Percentiles rank a stretch among this genome's conserved stretches.
phyloP scores from a whole-genome alignment of 257 asterid species.

The Cruciata laevipes region DNA sequence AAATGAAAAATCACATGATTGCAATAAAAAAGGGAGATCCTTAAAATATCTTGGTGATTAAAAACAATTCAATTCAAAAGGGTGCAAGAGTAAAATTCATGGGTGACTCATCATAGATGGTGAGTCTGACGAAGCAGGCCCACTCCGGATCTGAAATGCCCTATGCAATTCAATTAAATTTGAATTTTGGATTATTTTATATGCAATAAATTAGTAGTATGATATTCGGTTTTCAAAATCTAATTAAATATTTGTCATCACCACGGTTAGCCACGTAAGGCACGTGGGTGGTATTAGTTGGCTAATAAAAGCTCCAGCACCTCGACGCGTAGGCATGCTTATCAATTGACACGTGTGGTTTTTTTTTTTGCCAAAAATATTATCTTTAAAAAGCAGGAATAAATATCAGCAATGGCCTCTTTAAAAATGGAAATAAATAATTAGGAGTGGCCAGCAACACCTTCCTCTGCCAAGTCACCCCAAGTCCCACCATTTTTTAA shows the following conservation, averaged over 20 bases:
- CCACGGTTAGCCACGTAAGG: slow-evolving; percentile 49
- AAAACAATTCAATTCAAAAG: neutral
- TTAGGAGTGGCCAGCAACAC: slow-evolving; percentile 21
- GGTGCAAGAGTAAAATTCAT: slow-evolving; percentile 1
- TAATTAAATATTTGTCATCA: neutral
- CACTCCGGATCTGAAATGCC: slow-evolving; percentile 58
- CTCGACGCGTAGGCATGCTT: slow-evolving; percentile 31
- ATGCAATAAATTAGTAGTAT: too few species aligned
- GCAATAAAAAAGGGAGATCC: neutral
- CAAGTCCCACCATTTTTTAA: neutral
- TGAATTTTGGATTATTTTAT: neutral
- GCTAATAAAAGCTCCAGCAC: slow-evolving; percentile 36
- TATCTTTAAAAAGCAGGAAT: slow-evolving; percentile 6
- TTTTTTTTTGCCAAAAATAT: slow-evolving; percentile 18
- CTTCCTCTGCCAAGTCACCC: slow-evolving; percentile 51
- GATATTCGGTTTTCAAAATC: too few species aligned
- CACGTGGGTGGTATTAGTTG: slow-evolving; percentile 61
- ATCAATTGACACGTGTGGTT: slow-evolving; percentile 46
- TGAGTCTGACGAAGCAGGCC: slow-evolving; percentile 24
- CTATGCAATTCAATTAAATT: slow-evolving; percentile 49
- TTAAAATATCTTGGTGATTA: too few species aligned
- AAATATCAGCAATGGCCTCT: neutral
- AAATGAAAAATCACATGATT: too few species aligned
- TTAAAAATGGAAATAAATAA: too few species aligned
- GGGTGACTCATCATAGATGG: slow-evolving; percentile 13